These are phyloP conservation scores for Kodamaea suecica DNA, from an alignment of 1,139 yeast species.

Conservation along the genomic window DNA sequence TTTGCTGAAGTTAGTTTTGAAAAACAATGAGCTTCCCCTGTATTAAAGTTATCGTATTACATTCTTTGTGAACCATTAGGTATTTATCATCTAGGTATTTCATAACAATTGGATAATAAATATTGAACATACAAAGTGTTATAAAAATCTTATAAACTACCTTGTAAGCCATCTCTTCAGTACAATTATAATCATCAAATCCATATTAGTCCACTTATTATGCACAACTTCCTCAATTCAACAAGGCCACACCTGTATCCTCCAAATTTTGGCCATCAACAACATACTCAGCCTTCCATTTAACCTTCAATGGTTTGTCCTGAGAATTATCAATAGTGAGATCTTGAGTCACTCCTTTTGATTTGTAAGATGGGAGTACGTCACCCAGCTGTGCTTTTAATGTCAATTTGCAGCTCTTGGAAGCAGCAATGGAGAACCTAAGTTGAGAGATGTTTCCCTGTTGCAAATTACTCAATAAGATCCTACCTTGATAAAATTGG, in stretches of 20 bases:
- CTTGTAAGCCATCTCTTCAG: too few species aligned
- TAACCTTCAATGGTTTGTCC: constrained; percentile 57
- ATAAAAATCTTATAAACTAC: too few species aligned
- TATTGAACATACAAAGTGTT: too few species aligned
- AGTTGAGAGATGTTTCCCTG: constrained; percentile 38
- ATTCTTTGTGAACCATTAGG: too few species aligned
- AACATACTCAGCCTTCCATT: constrained; percentile 72
- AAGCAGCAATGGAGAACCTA: constrained; percentile 77
- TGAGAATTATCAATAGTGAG: constrained; percentile 55
- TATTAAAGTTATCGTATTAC: too few species aligned
- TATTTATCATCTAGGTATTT: too few species aligned
- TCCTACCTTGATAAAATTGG: constrained; percentile 42
- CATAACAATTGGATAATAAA: too few species aligned
- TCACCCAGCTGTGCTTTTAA: constrained; percentile 71
- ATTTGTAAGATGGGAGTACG: constrained; percentile 46
- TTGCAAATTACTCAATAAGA: constrained; percentile 42
- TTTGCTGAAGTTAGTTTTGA: too few species aligned
- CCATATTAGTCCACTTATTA: too few species aligned
- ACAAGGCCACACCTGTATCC: constrained; percentile 54
- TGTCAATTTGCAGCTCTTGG: constrained; percentile 63
- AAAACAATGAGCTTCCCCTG: too few species aligned
- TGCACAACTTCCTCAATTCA: too few species aligned
- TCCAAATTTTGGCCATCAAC: constrained; percentile 46
- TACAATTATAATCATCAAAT: too few species aligned
- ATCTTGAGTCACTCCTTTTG: constrained; percentile 57